Evolutionary conservation across 768 basidiomycete genomes (phyloP).

Genomic region (Tricholoma furcatifolium): DNA sequence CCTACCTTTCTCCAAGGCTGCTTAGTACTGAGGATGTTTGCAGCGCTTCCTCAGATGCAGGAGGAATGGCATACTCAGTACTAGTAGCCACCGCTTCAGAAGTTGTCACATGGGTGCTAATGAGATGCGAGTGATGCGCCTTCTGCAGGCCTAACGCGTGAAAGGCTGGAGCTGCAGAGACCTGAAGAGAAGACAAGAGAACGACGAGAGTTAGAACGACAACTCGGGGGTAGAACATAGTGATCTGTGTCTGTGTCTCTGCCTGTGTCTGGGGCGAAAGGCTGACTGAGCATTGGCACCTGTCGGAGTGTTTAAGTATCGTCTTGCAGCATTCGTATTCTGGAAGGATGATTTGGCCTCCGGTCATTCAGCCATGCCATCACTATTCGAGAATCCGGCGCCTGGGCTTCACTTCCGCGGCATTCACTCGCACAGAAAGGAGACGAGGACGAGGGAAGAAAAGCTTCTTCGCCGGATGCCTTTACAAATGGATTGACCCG

Average conservation of each 20-base stretch:
- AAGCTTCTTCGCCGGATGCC: not conserved
- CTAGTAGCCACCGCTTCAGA: not conserved
- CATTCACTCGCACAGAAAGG: not conserved
- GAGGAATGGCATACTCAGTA: too few relatives aligned
- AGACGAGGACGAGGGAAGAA: not conserved
- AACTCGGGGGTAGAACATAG: constrained; percentile 13
- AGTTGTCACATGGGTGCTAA: not conserved
- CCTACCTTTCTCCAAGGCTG: not conserved
- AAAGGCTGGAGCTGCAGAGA: constrained; percentile 9
- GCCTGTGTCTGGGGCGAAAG: not conserved
- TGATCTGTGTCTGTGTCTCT: not conserved
- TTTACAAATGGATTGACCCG: not conserved
- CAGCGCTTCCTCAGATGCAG: not conserved
- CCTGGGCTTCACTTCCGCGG: not conserved
- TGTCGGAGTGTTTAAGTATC: constrained; percentile 1
- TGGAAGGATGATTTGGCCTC: not conserved
- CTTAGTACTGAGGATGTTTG: not conserved
- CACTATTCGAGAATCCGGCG: not conserved
- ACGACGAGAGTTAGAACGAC: constrained; percentile 14
- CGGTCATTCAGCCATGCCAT: not conserved
- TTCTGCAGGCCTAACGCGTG: constrained; percentile 2
- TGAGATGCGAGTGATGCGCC: constrained; percentile 1
- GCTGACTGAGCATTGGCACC: not conserved
- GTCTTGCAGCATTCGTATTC: not conserved
- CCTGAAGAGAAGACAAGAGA: constrained; percentile 10